Percentiles rank a stretch among this genome's conserved stretches.
phyloP scores from a whole-genome alignment of 2,329 filamentous ascomycete genomes.

The Diaporthe amygdali region DNA sequence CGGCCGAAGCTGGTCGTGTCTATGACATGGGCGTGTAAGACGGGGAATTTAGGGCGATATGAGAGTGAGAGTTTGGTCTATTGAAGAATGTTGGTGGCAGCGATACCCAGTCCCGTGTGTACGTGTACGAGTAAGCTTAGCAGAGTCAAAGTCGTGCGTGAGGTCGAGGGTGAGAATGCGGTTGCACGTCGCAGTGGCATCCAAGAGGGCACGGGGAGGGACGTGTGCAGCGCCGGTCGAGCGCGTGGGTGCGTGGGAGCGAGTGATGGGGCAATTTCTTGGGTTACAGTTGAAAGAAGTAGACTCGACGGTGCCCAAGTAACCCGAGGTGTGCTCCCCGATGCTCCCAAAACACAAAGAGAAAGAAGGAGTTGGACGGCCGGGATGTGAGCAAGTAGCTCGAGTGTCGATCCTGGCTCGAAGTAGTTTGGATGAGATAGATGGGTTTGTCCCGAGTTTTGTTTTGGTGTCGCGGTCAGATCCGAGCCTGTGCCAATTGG shows the following conservation, averaged over 20 bases:
- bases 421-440: background rate
- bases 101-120: background rate
- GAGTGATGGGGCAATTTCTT: background rate
- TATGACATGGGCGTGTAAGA: background rate
- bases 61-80: background rate
- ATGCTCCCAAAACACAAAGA: background rate
- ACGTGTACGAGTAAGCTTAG: background rate
- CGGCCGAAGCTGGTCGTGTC: background rate
- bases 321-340: background rate
- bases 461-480: conserved; percentile 14
- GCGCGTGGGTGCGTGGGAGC: background rate
- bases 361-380: conserved; percentile 5
- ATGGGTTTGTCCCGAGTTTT: conserved; percentile 5
- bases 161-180: background rate
- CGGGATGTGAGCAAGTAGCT: background rate
- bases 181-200: background rate
- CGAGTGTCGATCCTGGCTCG: conserved; percentile 6
- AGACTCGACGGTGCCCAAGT: background rate
- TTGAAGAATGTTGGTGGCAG: background rate
- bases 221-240: background rate
- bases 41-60: background rate
- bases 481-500: background rate
- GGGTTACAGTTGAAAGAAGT: background rate
- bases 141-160: background rate
- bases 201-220: background rate